Evolutionary conservation across 1,139 yeast species (phyloP).

Genomic region (Magnusiomyces magnusii): DNA sequence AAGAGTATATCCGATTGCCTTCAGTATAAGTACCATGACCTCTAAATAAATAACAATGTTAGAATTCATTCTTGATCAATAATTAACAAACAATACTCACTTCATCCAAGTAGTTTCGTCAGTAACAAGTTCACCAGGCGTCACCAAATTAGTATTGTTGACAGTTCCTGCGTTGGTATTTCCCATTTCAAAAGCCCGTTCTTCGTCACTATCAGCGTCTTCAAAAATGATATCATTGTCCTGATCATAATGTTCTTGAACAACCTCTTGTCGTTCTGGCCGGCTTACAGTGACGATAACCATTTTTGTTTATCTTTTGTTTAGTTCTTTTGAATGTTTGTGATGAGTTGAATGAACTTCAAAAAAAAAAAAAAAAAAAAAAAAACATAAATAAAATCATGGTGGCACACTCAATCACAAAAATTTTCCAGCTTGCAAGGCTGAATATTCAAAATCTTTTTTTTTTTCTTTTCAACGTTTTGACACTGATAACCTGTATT

Average conservation of each 20-base stretch:
- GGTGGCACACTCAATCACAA: not conserved
- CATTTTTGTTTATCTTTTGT: too few relatives aligned
- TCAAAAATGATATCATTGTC: constrained; percentile 16
- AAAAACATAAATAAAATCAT: not conserved
- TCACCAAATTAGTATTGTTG: constrained; percentile 41
- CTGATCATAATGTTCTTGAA: constrained; percentile 10
- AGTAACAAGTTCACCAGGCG: constrained; percentile 97
- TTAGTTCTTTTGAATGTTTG: too few relatives aligned
- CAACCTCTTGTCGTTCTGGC: constrained; percentile 14
- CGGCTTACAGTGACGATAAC: constrained; percentile 20
- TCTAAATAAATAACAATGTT: constrained; percentile 33
- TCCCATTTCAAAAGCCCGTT: constrained; percentile 13
- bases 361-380: too few relatives aligned
- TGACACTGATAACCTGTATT: not conserved
- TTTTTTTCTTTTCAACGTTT: not conserved
- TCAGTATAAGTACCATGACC: constrained; percentile 94
- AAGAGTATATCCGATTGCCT: constrained; percentile 63
- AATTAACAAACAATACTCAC: constrained; percentile 5
- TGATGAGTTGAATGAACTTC: not conserved
- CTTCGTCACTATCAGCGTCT: constrained; percentile 24
- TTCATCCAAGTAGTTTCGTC: constrained; percentile 96
- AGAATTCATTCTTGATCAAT: too few relatives aligned
- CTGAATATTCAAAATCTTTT: not conserved
- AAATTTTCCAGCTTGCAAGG: not conserved
- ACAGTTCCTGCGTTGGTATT: constrained; percentile 15